Evolutionary conservation across 805 yeast species (phyloP).

Genomic region (Saturnispora hagleri): DNA sequence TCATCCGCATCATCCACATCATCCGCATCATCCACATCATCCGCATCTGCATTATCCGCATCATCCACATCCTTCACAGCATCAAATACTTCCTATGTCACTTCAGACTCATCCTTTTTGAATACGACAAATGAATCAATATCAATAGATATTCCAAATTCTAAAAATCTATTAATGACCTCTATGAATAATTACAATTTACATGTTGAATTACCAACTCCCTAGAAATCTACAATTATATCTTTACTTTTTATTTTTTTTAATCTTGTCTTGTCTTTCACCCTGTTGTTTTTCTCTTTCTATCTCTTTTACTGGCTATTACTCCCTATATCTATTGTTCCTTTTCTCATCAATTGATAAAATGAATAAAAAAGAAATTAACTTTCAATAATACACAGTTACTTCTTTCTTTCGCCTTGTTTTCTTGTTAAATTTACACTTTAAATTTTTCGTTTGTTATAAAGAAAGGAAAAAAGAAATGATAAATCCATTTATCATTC

Average conservation of each 20-base stretch:
- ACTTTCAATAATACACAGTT: neutral
- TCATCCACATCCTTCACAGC: no score
- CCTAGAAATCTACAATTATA: neutral
- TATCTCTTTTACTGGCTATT: neutral
- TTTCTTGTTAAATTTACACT: neutral
- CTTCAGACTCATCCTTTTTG: conserved; percentile 9
- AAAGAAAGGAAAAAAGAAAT: neutral
- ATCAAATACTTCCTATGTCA: conserved; percentile 25
- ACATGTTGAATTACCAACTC: neutral
- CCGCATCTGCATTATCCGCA: no score
- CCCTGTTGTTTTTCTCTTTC: neutral
- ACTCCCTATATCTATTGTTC: neutral
- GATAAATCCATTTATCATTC: neutral
- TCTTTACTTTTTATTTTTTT: neutral
- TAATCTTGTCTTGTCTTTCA: neutral
- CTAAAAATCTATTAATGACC: neutral
- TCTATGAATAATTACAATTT: neutral
- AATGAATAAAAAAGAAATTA: neutral
- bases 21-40: conserved; percentile 25
- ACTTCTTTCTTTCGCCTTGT: neutral
- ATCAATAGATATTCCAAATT: neutral
- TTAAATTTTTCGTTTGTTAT: neutral
- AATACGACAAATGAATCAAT: neutral
- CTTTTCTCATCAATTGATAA: neutral
- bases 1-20: conserved; percentile 28